Evolutionary conservation across 495 filamentous ascomycete species (phyloP).

Genomic region (Neohortaea acidophila): DNA sequence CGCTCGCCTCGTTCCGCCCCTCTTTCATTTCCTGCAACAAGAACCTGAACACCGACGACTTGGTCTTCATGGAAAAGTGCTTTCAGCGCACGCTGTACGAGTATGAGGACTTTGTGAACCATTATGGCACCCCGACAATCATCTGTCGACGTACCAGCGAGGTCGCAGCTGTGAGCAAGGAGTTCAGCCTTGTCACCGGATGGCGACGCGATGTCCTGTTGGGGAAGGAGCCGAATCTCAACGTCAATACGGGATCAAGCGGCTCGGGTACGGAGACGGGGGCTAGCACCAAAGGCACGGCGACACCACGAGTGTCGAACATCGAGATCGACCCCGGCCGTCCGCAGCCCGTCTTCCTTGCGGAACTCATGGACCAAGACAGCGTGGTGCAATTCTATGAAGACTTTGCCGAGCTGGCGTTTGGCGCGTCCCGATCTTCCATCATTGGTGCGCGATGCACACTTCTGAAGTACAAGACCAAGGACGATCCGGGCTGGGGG

Average conservation of each 20-base stretch:
- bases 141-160: constrained; percentile 87
- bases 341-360: constrained; percentile 67
- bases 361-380: constrained; percentile 85
- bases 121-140: constrained; percentile 75
- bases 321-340: constrained; percentile 16
- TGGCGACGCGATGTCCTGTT: constrained; percentile 87
- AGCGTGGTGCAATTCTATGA: constrained; percentile 91
- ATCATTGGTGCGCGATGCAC: constrained; percentile 67
- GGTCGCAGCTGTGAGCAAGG: constrained; percentile 80
- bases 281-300: constrained; percentile 26
- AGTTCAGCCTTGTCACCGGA: constrained; percentile 84
- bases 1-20: constrained; percentile 76
- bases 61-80: constrained; percentile 94
- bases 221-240: constrained; percentile 75
- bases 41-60: constrained; percentile 66
- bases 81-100: constrained; percentile 85
- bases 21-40: constrained; percentile 81
- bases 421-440: constrained; percentile 70
- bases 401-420: constrained; percentile 81
- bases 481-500: constrained; percentile 39
- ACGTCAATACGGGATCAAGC: constrained; percentile 55
- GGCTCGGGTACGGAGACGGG: constrained; percentile 21
- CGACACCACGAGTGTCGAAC: constrained; percentile 31
- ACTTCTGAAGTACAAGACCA: constrained; percentile 76
- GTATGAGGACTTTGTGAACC: constrained; percentile 81